Percentiles rank a stretch among this genome's conserved stretches.
Conservation (phyloP, 345 rosid species). For the Tarenaya hassleriana region DNA sequence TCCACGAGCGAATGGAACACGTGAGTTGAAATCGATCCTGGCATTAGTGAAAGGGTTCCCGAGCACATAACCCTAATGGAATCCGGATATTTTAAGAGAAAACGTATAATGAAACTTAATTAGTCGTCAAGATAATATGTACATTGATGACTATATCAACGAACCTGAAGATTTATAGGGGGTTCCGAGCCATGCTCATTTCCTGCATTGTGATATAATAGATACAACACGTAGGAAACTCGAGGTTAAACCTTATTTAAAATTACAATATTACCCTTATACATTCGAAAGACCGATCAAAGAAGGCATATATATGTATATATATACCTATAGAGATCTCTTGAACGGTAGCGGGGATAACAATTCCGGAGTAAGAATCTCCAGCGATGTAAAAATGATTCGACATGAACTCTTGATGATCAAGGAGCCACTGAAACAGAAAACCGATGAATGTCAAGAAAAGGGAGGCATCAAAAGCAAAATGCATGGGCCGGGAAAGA, state of each 20-base stretch:
- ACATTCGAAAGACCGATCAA: no score
- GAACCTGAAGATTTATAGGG: constrained; percentile 51
- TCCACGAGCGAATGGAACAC: constrained; percentile 52
- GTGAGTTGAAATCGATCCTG: constrained; percentile 25
- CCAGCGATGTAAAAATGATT: background rate
- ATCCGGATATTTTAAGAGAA: constrained; percentile 2
- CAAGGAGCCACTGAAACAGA: background rate
- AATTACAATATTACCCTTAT: no score
- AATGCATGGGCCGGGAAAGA: no score
- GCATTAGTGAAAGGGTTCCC: constrained; percentile 44
- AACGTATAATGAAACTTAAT: background rate
- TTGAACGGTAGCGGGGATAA: background rate
- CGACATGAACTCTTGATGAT: background rate
- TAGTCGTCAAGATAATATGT: no score
- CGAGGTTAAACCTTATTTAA: no score
- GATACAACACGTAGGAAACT: no score
- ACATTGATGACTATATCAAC: background rate
- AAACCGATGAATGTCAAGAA: no score
- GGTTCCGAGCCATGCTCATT: constrained; percentile 40
- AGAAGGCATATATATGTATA: no score
- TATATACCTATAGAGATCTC: background rate
- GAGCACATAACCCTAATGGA: constrained; percentile 53
- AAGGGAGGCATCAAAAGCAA: no score
- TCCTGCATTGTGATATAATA: constrained; percentile 38
- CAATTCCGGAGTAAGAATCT: background rate